phyloP scores from a whole-genome alignment of 2,329 filamentous ascomycete species.

The Dothiorella sarmentorum region DNA sequence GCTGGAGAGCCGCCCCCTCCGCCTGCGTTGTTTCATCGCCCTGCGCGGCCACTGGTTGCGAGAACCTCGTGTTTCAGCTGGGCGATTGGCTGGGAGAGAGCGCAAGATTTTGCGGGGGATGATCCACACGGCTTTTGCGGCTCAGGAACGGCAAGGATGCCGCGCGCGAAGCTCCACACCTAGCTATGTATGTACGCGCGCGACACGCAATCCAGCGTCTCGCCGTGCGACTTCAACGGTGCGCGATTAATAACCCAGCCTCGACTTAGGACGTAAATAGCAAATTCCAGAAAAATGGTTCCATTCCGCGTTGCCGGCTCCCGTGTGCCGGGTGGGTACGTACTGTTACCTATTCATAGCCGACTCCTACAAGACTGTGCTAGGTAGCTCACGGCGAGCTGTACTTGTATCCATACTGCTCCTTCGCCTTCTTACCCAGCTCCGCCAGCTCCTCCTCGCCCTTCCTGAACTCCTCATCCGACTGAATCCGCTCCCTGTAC shows the following conservation, averaged over 20 bases:
- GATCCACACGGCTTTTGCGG: neutral
- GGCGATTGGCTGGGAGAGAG: neutral
- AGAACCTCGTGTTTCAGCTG: neutral
- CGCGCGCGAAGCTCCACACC: neutral
- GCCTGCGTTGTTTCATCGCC: conserved; percentile 8
- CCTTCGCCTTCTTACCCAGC: conserved; percentile 40
- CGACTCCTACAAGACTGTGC: neutral
- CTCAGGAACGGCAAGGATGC: neutral
- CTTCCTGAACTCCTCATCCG: conserved; percentile 49
- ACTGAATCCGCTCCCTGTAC: conserved; percentile 39
- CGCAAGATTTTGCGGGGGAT: neutral
- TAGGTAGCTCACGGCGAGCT: conserved; percentile 22
- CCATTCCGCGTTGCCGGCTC: neutral
- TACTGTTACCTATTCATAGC: conserved; percentile 8
- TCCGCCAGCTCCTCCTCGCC: conserved; percentile 41
- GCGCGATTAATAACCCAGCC: neutral
- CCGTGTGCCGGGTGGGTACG: neutral
- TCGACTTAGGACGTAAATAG: neutral
- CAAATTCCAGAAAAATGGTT: neutral
- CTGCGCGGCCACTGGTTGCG: neutral
- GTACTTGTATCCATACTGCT: conserved; percentile 47
- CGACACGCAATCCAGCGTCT: neutral
- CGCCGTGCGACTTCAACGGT: conserved; percentile 7
- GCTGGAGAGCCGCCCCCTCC: neutral
- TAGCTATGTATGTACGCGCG: neutral